phyloP scores from a whole-genome alignment of 2,329 filamentous ascomycete species.

The Fusarium cicatricum region DNA sequence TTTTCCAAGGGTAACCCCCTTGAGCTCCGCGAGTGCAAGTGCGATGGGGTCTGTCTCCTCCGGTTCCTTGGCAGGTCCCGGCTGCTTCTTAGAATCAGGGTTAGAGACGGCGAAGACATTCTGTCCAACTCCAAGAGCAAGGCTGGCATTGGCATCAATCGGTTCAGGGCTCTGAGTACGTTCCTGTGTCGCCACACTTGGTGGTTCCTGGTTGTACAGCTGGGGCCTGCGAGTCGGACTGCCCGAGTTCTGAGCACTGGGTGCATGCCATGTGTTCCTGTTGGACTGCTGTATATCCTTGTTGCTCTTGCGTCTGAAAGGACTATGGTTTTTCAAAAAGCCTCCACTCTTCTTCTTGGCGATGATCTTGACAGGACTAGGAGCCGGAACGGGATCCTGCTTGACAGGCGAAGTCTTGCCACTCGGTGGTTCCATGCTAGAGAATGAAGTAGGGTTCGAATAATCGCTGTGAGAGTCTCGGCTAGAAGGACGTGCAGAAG shows the following conservation, averaged over 20 bases:
- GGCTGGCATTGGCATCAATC: conserved; percentile 89
- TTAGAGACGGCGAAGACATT: conserved; percentile 95
- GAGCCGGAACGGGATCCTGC: conserved; percentile 50
- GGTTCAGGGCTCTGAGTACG: conserved; percentile 76
- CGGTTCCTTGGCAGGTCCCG: conserved; percentile 45
- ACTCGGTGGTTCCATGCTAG: conserved; percentile 81
- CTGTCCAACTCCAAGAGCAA: conserved; percentile 92
- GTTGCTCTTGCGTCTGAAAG: conserved; percentile 91
- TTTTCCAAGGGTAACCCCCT: conserved; percentile 79
- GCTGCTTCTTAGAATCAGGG: conserved; percentile 66
- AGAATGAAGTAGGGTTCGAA: conserved; percentile 88
- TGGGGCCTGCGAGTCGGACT: conserved; percentile 51
- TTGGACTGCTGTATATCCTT: conserved; percentile 66
- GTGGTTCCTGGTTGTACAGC: conserved; percentile 49
- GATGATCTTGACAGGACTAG: conserved; percentile 70
- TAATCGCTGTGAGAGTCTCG: conserved; percentile 91
- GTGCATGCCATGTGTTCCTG: conserved; percentile 68
- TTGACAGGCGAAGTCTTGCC: conserved; percentile 80
- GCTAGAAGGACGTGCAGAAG: conserved; percentile 78
- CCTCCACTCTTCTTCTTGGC: conserved; percentile 79
- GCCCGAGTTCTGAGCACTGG: conserved; percentile 40
- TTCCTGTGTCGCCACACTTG: conserved; percentile 50
- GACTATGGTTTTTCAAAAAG: conserved; percentile 93
- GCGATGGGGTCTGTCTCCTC: conserved; percentile 89
- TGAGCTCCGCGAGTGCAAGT: conserved; percentile 89